Conservation (phyloP, 73 alveolate genomes). For the Diophrys sp. region DNA sequence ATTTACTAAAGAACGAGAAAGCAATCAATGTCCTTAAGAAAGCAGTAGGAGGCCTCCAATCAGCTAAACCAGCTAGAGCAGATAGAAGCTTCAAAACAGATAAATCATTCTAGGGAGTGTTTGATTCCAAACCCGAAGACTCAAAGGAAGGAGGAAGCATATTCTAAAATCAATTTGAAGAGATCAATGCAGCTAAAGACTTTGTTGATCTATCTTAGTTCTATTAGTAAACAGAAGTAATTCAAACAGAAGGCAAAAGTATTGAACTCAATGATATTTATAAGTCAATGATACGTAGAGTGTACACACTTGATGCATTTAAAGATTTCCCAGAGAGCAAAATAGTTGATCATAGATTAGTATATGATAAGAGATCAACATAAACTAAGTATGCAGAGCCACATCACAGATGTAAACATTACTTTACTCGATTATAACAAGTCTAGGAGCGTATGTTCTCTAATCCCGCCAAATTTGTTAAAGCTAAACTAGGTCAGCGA, state of each 20-base stretch:
- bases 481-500: slow-evolving; percentile 22
- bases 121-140: not conserved
- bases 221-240: not conserved
- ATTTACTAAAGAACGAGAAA: not conserved
- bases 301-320: not conserved
- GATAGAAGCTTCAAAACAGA: not conserved
- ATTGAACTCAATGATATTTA: not conserved
- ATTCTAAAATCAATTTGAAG: not conserved
- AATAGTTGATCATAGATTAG: not conserved
- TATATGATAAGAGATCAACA: not conserved
- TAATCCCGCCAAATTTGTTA: slow-evolving; percentile 20
- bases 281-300: not conserved
- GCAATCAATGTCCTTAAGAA: not conserved
- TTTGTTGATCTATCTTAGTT: not conserved
- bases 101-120: not conserved
- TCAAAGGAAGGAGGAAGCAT: not conserved
- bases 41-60: not conserved
- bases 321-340: not conserved
- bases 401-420: slow-evolving; percentile 8
- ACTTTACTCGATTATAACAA: slow-evolving; percentile 1
- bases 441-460: slow-evolving; percentile 39
- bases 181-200: not conserved
- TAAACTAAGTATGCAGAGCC: not conserved
- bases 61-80: not conserved
- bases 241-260: not conserved